A percentile compares a stretch with the other conserved stretches of the same genome.
phyloP scores from a whole-genome alignment of 2,329 filamentous ascomycete genomes.

The Colletotrichum falcatum region DNA sequence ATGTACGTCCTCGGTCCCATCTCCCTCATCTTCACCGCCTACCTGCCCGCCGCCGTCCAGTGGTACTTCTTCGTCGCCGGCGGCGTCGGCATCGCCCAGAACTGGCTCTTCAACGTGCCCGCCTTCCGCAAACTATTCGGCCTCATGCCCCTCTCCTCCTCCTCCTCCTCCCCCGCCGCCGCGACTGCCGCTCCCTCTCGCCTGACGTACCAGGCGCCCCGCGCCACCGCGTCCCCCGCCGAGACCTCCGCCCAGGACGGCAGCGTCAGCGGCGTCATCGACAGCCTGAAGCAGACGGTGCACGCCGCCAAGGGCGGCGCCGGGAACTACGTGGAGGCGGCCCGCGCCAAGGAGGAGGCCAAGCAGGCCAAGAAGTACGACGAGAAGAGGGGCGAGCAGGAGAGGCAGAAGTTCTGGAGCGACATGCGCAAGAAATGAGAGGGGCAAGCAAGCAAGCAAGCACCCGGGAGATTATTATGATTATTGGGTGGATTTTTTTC shows the following conservation, averaged over 20 bases:
- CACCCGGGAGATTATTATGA: slow-evolving; percentile 31
- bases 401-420: slow-evolving; percentile 51
- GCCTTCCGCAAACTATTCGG: slow-evolving; percentile 53
- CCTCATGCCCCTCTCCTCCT: slow-evolving; percentile 44
- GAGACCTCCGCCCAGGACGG: slow-evolving; percentile 44
- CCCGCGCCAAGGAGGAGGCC: slow-evolving; percentile 51
- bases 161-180: slow-evolving; percentile 40
- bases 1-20: slow-evolving; percentile 57
- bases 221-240: neutral
- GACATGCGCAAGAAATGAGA: slow-evolving; percentile 45
- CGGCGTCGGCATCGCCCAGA: slow-evolving; percentile 49
- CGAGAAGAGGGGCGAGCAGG: slow-evolving; percentile 50
- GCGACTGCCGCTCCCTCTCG: slow-evolving; percentile 28
- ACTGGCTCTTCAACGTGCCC: slow-evolving; percentile 54
- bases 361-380: slow-evolving; percentile 53
- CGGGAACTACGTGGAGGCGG: slow-evolving; percentile 48
- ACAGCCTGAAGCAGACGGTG: slow-evolving; percentile 54
- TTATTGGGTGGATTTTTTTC: too few relatives aligned
- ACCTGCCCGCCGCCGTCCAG: slow-evolving; percentile 62
- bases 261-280: slow-evolving; percentile 50
- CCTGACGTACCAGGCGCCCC: slow-evolving; percentile 51
- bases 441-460: slow-evolving; percentile 43
- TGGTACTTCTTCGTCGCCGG: slow-evolving; percentile 60
- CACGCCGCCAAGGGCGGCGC: slow-evolving; percentile 48
- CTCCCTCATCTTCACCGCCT: slow-evolving; percentile 59